These are phyloP conservation scores for Cutaneotrichosporon arboriforme DNA, from an alignment of 1,284 basidiomycete species.

Conservation along the genomic window DNA sequence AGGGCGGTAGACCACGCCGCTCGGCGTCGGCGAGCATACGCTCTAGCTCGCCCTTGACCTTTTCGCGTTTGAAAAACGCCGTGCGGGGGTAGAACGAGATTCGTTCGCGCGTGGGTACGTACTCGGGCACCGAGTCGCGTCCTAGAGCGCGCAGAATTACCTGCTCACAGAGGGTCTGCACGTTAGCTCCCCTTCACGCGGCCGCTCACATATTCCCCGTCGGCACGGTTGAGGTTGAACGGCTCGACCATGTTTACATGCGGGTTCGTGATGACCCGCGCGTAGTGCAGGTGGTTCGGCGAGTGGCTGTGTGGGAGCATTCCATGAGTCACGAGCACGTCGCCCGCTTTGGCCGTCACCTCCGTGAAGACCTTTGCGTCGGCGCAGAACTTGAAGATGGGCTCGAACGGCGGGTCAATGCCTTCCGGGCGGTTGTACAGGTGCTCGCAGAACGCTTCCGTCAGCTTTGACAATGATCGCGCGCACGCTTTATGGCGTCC, in stretches of 20 bases:
- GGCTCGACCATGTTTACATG: slow-evolving; percentile 30
- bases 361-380: slow-evolving; percentile 11
- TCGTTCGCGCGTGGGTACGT: slow-evolving; percentile 23
- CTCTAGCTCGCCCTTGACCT: slow-evolving; percentile 20
- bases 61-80: slow-evolving; percentile 26
- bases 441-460: slow-evolving; percentile 18
- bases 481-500: slow-evolving; percentile 24
- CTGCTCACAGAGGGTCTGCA: slow-evolving; percentile 31
- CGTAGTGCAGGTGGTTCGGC: slow-evolving; percentile 30
- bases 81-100: slow-evolving; percentile 27
- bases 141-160: slow-evolving; percentile 31
- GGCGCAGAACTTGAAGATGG: slow-evolving; percentile 17
- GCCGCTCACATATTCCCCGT: slow-evolving; percentile 31
- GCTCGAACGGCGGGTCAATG: slow-evolving; percentile 26
- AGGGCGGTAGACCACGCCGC: slow-evolving; percentile 8
- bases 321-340: slow-evolving; percentile 30
- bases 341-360: slow-evolving; percentile 26
- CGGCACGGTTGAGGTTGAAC: slow-evolving; percentile 29
- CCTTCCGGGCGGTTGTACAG: slow-evolving; percentile 31
- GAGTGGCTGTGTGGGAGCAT: slow-evolving; percentile 28
- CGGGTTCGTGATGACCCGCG: slow-evolving; percentile 35
- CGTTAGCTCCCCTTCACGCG: not conserved
- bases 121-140: slow-evolving; percentile 26
- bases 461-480: not conserved
- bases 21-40: slow-evolving; percentile 26